Evolutionary conservation across 164 flowering plant genomes (phyloP), one percentile per base, ranked within the genome.

Genomic region (Macadamia tetraphylla): DNA sequence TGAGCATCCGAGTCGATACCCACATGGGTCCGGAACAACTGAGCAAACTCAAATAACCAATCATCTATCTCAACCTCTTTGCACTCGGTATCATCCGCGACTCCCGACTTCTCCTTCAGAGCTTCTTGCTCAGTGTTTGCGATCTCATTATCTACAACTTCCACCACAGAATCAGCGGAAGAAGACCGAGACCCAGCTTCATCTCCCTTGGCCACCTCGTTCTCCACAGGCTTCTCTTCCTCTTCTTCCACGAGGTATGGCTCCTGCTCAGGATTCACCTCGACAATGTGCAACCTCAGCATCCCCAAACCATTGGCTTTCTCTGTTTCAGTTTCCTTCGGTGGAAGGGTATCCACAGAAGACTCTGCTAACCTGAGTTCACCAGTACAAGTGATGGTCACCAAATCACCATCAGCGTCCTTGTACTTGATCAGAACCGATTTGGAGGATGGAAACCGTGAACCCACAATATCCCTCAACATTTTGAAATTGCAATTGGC

Each of bases 1-100:
- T 94, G 97, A 57, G 97, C 97, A 86, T 90, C 99, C 1, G 98
- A 91, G 67, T 92, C 98, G 75, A 92, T 90, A 15, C 98, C 98
- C 18, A 92, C 94, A 76, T 94, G 91, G 65, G 88, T 80, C 13
- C 96, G 84, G 84, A 94, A 92, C 35, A 94, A 81, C 82, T 90
- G 98, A 61, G 97, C 94, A 78, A 95, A 95, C 69, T 92, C 98
- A 80, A 86, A 88, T 58, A 95, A 65, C 99, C 99, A 95, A 75
- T 95, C 97, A 79, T 92, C 99, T 80, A 95, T 92, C 82, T 95
- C 99, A 31, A 89, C 84, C 72, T 90, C 98, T 74, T 91, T 89
- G 69, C 75, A 72, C 52, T 92, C 94, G 0, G 81, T 73, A 49
- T 87, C 88, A 43, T 86, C 88, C 1, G 76, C 58, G 67, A 69